phyloP scores from a whole-genome alignment of 2,329 filamentous ascomycete species.

The Elsinoe perseae region DNA sequence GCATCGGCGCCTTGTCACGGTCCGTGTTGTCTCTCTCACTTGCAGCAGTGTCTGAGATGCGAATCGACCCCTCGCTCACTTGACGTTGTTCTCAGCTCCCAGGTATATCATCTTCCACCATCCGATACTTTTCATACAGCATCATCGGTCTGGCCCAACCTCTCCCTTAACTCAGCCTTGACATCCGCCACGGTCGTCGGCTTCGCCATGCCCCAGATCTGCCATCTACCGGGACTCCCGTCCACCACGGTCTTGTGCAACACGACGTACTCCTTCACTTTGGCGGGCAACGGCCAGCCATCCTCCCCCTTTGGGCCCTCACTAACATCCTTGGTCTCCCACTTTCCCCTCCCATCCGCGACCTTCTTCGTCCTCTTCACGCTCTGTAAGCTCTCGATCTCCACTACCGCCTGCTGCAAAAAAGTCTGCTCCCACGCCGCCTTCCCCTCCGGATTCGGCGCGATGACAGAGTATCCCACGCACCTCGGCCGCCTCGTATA shows the following conservation, averaged over 20 bases:
- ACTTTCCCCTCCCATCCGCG: slow-evolving; percentile 25
- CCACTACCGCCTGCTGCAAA: slow-evolving; percentile 20
- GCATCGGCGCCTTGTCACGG: too few relatives aligned
- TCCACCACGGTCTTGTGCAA: slow-evolving; percentile 40
- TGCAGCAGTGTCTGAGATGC: too few relatives aligned
- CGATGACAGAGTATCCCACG: slow-evolving; percentile 26
- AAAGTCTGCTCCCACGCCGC: slow-evolving; percentile 20
- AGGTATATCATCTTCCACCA: too few relatives aligned
- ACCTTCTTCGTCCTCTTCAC: slow-evolving; percentile 21
- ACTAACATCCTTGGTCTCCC: slow-evolving; percentile 24
- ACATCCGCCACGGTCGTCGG: slow-evolving; percentile 37
- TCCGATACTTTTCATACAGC: not conserved
- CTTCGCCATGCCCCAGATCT: slow-evolving; percentile 42
- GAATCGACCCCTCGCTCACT: too few relatives aligned
- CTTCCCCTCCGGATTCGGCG: slow-evolving; percentile 24
- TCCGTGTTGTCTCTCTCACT: too few relatives aligned
- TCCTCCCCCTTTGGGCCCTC: slow-evolving; percentile 32
- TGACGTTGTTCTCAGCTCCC: not conserved
- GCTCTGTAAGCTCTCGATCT: slow-evolving; percentile 19
- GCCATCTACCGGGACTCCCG: slow-evolving; percentile 40
- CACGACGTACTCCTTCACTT: slow-evolving; percentile 44
- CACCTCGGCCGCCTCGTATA: slow-evolving; percentile 24
- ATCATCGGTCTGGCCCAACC: slow-evolving; percentile 8
- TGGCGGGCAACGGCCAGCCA: slow-evolving; percentile 26
- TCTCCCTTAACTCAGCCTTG: slow-evolving; percentile 22